A percentile compares a stretch with the other conserved stretches of the same genome.
Conservation (phyloP, 495 filamentous ascomycete genomes). For the Aspergillus mulundensis region DNA sequence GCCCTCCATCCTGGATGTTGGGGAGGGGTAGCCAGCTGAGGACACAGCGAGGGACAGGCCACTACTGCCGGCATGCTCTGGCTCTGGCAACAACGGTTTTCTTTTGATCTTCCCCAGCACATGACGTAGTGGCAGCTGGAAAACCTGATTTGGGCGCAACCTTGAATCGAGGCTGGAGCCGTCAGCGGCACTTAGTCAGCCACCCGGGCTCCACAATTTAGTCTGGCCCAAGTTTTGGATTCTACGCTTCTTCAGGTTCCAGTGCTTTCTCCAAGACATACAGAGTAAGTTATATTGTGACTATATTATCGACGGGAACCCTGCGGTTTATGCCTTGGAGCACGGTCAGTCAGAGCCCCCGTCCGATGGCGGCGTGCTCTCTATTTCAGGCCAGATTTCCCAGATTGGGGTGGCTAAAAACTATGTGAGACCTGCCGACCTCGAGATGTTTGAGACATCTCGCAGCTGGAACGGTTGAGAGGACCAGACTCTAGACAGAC, state of each 20-base stretch:
- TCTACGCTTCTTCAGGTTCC: background rate
- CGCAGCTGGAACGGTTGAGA: too few relatives aligned
- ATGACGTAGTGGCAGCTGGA: background rate
- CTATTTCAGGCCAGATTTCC: too few relatives aligned
- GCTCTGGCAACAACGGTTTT: background rate
- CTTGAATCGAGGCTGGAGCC: background rate
- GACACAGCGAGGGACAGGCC: too few relatives aligned
- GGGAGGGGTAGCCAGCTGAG: slow-evolving; percentile 1
- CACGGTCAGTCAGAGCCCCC: too few relatives aligned
- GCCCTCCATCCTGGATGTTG: slow-evolving; percentile 10
- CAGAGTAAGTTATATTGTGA: background rate
- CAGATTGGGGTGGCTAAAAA: too few relatives aligned
- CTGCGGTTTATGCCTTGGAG: too few relatives aligned
- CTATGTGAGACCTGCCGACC: too few relatives aligned
- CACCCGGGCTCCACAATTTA: background rate
- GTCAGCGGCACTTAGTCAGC: background rate
- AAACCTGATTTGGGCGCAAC: background rate
- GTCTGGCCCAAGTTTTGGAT: background rate
- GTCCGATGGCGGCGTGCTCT: too few relatives aligned
- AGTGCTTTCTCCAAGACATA: too few relatives aligned
- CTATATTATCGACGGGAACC: background rate
- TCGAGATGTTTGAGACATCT: too few relatives aligned
- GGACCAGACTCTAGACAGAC: too few relatives aligned
- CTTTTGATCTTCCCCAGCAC: background rate
- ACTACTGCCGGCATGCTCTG: too few relatives aligned